Base-by-base conservation (phyloP, 768 basidiomycete species). In the Lactifluus subvellereus region DNA sequence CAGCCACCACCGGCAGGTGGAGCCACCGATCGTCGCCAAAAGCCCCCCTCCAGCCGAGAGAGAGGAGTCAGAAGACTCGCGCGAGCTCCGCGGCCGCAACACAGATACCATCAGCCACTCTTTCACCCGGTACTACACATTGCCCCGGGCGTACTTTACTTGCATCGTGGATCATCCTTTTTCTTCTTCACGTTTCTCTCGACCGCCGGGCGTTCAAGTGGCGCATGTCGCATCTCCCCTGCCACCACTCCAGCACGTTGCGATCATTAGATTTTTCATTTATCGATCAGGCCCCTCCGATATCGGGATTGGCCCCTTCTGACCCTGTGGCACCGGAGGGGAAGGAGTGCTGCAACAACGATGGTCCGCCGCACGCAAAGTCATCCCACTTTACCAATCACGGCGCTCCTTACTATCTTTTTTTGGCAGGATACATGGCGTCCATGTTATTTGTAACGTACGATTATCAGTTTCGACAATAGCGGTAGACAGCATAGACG, bases 241-340 rank as follows among this genome's bases (percentile, higher is more conserved):
- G 43, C 53, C 58, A 60, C 62, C 62, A 60, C 48, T 64, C 53
- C 58, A 64, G 22, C 62, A 64, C 62, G 58, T 60, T 64, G 53
- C 38, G 18, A 47, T 52, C 37, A 20, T 48, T 20, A 7, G 27
- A n/a, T n/a, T n/a, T 51, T 30, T 32, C 4, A 33, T 32, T 42
- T 45, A 59, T 47, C 33, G 51, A 53, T 58, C 52, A 40, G 16
- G 11, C 14, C 53, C 55, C 20, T 47, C 45, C 43, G 57, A 54
- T 59, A 58, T 48, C 57, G 56, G 50, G 40, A 47, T 52, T 40
- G 33, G 52, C 27, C 43, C 11, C 51, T 2, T 5, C 43, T 11
- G 20, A 42, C 20, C 49, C 30, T 54, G 27, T 22, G 49, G 35
- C 38, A 47, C 40, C 1, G 42, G 35, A 33, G 18, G 51, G 40